Evolutionary conservation across 352 stramenopile species (phyloP).

Genomic region (Elongisporangium anandrum): DNA sequence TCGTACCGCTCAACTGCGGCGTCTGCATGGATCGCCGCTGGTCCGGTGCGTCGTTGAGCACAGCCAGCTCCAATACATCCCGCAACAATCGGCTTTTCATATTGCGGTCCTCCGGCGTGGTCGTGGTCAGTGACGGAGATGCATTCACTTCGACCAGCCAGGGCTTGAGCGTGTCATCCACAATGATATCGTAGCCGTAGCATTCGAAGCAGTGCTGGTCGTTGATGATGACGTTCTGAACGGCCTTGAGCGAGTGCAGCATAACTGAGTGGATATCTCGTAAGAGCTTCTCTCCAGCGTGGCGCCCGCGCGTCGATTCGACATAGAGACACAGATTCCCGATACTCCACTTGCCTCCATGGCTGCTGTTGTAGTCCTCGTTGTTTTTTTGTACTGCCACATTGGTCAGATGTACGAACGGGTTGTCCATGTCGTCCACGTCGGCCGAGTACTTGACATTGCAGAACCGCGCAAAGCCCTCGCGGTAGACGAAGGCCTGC

Average conservation of each 20-base stretch:
- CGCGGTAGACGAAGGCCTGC: conserved; percentile 71
- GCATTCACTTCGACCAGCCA: conserved; percentile 91
- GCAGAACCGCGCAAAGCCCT: conserved; percentile 92
- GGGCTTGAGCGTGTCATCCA: conserved; percentile 89
- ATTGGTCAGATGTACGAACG: conserved; percentile 88
- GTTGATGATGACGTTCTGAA: conserved; percentile 93
- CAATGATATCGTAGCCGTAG: conserved; percentile 94
- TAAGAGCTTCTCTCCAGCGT: conserved; percentile 54
- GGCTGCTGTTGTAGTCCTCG: conserved; percentile 89
- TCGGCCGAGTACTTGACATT: conserved; percentile 87
- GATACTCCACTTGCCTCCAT: conserved; percentile 91
- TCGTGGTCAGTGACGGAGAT: conserved; percentile 69
- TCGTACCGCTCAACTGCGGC: conserved; percentile 46
- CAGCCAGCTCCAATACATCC: conserved; percentile 64
- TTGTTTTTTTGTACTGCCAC: conserved; percentile 90
- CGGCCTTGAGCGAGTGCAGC: conserved; percentile 78
- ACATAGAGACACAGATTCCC: conserved; percentile 83
- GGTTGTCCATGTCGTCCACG: conserved; percentile 87
- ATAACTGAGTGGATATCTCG: conserved; percentile 77
- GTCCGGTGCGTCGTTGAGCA: conserved; percentile 41
- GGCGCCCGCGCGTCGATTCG: conserved; percentile 55
- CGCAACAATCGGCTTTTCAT: conserved; percentile 75
- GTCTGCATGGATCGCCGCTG: conserved; percentile 31
- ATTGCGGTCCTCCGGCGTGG: conserved; percentile 64
- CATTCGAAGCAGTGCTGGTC: conserved; percentile 93